A percentile compares a stretch with the other conserved stretches of the same genome.
phyloP scores from a whole-genome alignment of 2,329 filamentous ascomycete species.

The Thelonectria discophora region DNA sequence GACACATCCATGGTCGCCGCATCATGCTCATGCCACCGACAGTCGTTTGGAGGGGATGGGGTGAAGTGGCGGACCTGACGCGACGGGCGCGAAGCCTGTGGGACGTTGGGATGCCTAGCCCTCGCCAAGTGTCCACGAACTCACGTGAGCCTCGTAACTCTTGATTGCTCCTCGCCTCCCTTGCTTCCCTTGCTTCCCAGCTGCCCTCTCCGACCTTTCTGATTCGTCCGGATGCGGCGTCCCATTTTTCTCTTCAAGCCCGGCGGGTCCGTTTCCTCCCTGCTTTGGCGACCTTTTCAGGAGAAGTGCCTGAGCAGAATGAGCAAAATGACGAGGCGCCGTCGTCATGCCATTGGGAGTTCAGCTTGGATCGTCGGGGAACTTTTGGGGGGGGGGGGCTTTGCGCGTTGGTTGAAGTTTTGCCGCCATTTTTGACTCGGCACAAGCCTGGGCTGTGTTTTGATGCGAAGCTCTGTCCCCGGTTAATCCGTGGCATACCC shows the following conservation, averaged over 20 bases:
- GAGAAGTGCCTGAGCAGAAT: neutral
- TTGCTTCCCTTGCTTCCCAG: neutral
- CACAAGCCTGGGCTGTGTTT: neutral
- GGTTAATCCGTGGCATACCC: constrained; percentile 44
- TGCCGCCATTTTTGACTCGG: neutral
- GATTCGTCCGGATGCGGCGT: neutral
- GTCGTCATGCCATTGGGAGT: constrained; percentile 7
- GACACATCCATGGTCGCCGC: constrained; percentile 43
- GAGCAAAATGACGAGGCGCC: constrained; percentile 18
- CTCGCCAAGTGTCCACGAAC: constrained; percentile 54
- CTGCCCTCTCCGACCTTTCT: neutral
- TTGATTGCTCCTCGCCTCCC: neutral
- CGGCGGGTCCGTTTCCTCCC: constrained; percentile 8
- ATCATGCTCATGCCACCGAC: constrained; percentile 18
- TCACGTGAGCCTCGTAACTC: constrained; percentile 51
- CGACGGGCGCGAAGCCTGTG: constrained; percentile 54
- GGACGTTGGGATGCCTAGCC: constrained; percentile 44
- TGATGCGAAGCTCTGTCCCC: constrained; percentile 12
- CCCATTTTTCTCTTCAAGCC: constrained; percentile 11
- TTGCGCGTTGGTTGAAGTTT: neutral
- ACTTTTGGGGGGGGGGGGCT: neutral
- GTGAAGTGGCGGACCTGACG: constrained; percentile 54
- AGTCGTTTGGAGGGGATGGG: constrained; percentile 48
- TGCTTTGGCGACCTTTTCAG: constrained; percentile 1
- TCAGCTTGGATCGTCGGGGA: constrained; percentile 2